phyloP scores from a whole-genome alignment of 2,329 filamentous ascomycete species.

The Hypoxylon sp. region DNA sequence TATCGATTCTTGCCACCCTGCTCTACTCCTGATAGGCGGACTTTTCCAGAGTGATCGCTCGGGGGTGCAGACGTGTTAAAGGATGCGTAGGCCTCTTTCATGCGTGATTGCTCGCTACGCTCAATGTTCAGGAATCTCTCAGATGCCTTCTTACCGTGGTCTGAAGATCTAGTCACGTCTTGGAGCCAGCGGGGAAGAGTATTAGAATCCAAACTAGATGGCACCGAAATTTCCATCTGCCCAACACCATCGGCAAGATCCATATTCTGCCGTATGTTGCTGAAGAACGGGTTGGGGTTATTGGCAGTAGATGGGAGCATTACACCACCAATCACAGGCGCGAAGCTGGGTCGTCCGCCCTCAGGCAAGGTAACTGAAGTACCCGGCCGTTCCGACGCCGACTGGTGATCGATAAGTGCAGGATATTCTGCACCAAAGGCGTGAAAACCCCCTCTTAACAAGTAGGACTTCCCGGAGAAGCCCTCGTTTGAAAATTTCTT shows the following conservation, averaged over 20 bases:
- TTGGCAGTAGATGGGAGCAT: constrained; percentile 79
- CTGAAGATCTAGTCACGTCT: constrained; percentile 73
- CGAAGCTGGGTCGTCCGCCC: constrained; percentile 64
- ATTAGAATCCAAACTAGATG: constrained; percentile 62
- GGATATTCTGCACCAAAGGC: constrained; percentile 79
- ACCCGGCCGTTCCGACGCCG: constrained; percentile 66
- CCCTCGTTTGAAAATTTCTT: constrained; percentile 93
- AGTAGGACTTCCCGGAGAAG: constrained; percentile 79
- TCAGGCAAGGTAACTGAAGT: constrained; percentile 62
- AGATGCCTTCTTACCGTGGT: constrained; percentile 85
- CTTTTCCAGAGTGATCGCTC: constrained; percentile 53
- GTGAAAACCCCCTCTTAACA: constrained; percentile 86
- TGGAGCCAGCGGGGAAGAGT: constrained; percentile 83
- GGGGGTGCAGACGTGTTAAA: constrained; percentile 61
- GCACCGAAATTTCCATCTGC: constrained; percentile 74
- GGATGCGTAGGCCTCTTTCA: constrained; percentile 80
- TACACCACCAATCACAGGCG: constrained; percentile 91
- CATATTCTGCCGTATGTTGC: constrained; percentile 96
- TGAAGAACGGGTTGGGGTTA: constrained; percentile 89
- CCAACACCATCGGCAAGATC: constrained; percentile 94
- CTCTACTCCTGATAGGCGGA: constrained; percentile 91
- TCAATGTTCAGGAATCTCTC: constrained; percentile 89
- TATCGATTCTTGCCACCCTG: constrained; percentile 97
- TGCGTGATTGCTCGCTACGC: constrained; percentile 87
- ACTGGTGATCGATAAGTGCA: constrained; percentile 70